Base-by-base conservation (phyloP, 1,284 basidiomycete genomes). In the Microbotryum lychnidis-dioicae region DNA sequence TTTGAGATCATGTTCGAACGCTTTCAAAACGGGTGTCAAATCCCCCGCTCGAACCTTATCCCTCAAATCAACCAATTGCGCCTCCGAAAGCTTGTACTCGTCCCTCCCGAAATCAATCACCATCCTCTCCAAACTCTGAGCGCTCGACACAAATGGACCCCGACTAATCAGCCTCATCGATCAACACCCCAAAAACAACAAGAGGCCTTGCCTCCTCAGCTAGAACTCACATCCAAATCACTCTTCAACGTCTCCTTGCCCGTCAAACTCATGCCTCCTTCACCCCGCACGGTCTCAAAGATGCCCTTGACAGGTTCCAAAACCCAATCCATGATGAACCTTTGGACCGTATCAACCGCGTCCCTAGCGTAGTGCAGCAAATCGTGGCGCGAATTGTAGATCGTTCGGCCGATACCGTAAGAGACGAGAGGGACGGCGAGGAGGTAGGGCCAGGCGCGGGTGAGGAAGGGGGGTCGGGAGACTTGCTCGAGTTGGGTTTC, bases 1-100 rank as follows among this genome's bases (percentile, higher is more conserved):
- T 71, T 86, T 87, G 76, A 98, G 89, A 71, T 97, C 91, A 65
- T 87, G 81, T 77, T 98, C 94, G 74, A 96, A 97, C 12, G 93
- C 82, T 70, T 86, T 80, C 69, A 97, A 81, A 10, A 97, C 87
- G 12, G 87, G 81, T 2, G 91, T 93, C 67, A 98, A 79, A 75
- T 97, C 91, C 1, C 94, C 94, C 44, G 82, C 76, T 47, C 82
- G 80, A 53, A 97, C 84, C 69, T 86, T 83, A 18, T 75, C 71
- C 1, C 86, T 82, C 9, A 97, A 77, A 7, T 77, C 78, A 4
- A 80, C 79, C 29, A 97, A 79, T 71, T 89, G 83, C 3, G 79
- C 76, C 1, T 81, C 78, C 2, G 79, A 77, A 62, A 87, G 85
- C 8, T 80, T 77, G 56, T 90, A 77, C 72, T 89, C 85, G 68